Percentiles rank a stretch among this genome's conserved stretches.
Conservation (phyloP, 805 yeast genomes). For the Wickerhamomyces rabaulensis region DNA sequence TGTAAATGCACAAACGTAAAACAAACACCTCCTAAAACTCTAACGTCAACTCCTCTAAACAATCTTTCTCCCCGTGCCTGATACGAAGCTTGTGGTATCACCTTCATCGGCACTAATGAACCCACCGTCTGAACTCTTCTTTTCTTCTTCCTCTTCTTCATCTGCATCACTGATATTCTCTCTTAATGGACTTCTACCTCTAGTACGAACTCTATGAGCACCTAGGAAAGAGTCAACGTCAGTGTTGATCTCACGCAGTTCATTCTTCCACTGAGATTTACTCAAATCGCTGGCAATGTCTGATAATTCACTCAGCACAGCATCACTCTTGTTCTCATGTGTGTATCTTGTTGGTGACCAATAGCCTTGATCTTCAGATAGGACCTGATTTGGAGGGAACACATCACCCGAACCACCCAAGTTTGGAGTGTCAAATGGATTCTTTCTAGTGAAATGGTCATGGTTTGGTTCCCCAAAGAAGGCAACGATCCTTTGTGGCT, state of each 20-base stretch:
- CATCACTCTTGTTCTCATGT: conserved; percentile 3
- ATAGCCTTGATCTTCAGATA: conserved; percentile 7
- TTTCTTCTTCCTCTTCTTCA: not conserved
- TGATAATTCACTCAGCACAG: conserved; percentile 9
- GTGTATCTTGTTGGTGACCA: conserved; percentile 14
- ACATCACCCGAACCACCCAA: not conserved
- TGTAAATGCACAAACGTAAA: too few species aligned
- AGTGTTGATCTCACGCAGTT: conserved; percentile 1
- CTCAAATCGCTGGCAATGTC: conserved; percentile 14
- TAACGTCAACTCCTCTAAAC: not conserved
- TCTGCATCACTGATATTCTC: not conserved
- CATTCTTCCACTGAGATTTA: conserved; percentile 16
- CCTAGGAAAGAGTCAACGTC: not conserved
- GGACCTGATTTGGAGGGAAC: not conserved
- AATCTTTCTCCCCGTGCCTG: not conserved
- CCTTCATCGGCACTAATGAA: not conserved
- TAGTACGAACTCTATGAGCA: not conserved
- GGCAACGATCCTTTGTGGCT: conserved; percentile 2
- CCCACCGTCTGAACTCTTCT: not conserved
- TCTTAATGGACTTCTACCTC: not conserved
- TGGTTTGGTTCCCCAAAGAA: not conserved
- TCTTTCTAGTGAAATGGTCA: not conserved
- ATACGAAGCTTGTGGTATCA: not conserved
- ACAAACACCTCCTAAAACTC: not conserved
- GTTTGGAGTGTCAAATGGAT: conserved; percentile 3